Evolutionary conservation across 768 basidiomycete species (phyloP), one percentile per base, ranked within the genome.

Genomic region (Guyanaporus albipodus): DNA sequence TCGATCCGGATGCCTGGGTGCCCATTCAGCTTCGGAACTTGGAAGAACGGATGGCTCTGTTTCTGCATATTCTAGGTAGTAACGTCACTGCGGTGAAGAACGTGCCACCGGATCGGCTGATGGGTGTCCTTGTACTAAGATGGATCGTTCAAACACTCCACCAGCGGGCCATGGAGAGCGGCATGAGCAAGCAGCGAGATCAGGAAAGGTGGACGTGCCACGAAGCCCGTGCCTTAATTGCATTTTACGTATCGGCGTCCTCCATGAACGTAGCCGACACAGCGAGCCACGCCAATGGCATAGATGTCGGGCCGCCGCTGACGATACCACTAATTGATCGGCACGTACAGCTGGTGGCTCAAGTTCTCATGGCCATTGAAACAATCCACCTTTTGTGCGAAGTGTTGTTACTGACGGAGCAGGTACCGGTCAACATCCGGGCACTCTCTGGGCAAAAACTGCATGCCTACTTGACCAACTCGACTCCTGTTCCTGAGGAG

Each of bases 281-380:
- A 62, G 60, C 50, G 9, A 11, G 44, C 56, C 54, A 46, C 8
- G 19, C 46, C 49, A 44, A 38, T 44, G 48, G 66, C 61, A 44
- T 48, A 4, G 45, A 48, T 14, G 29, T 37, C 48, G 40, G 17
- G 41, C 21, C 11, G 41, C 53, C 55, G 39, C 24, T 31, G 9
- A 8, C 34, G 21, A 29, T 50, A 6, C 69, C 72, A 0, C 66
- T 83, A 19, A 60, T 65, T 17, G 80, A 85, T 58, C 73, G 86
- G 6, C 77, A 80, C 55, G 67, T 88, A 34, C 87, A 89, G 55
- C 72, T 90, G 14, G 69, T 72, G 41, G 85, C 86, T 0, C 87
- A 91, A 54, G 58, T 77, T 11, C 63, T 80, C 4, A 72, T 74
- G 59, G 75, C 84, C 5, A 55, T 82, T 6, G 83, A 87, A 48